Base-by-base conservation (phyloP, 2,329 filamentous ascomycete species). In the Westerdykella sp. region DNA sequence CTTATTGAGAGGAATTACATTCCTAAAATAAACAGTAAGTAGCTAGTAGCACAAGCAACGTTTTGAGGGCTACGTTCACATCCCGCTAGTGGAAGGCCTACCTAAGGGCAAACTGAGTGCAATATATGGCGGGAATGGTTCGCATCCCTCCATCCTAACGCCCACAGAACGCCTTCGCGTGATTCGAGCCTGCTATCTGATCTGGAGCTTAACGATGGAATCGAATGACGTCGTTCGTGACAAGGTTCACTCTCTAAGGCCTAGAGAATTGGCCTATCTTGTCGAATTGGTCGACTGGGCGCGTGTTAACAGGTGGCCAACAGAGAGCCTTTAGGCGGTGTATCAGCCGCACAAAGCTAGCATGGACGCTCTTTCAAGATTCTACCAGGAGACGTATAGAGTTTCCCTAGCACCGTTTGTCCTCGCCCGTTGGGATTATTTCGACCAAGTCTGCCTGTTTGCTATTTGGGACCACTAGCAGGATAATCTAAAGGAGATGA, bases 381-480 rank as follows among this genome's bases (percentile, higher is more conserved):
- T 42, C 34, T 42, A 15, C 22, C n/a, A 35, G 14, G 23, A 25
- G 7, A 14, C 15, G 12, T 34, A 39, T 39, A 6, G 31, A 11
- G 13, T 35, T 16, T 12, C 11, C 28, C 6, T 11, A 18, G 23
- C 35, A 10, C 16, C 4, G 10, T 31, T 43, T 34, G 18, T 21
- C 18, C 18, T 21, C 18, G 18, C 18, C 18, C 18, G 18, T 21
- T 21, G 18, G 18, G 18, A 21, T 21, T 21, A 21, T 21, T 21
- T 3, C 18, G 18, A 21, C 41, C 23, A 34, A n/a, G 36, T 38
- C 10, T 12, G 13, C n/a, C 22, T 43, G 28, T 13, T 42, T 14
- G 40, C 37, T 22, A 37, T 43, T 15, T 43, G 35, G 41, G 41
- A 43, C 36, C 36, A 43, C 18, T 39, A 34, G 34, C 41, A 43